phyloP scores from a whole-genome alignment of 75 land plant species.

The Adiantum capillusveneris region DNA sequence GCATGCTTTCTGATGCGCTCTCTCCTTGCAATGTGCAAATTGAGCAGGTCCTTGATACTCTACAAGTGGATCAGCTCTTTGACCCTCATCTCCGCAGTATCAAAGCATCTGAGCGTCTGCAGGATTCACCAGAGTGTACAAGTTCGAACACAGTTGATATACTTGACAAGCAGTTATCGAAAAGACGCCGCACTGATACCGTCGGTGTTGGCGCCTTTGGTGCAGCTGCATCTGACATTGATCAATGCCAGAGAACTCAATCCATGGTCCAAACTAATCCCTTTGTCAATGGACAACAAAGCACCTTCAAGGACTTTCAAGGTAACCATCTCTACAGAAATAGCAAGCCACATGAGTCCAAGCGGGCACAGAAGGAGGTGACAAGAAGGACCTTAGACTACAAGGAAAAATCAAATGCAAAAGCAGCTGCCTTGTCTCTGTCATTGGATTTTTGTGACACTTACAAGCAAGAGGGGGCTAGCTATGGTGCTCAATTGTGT shows the following conservation, averaged over 20 bases:
- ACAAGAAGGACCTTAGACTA: not conserved
- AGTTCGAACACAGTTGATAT: conserved; percentile 3
- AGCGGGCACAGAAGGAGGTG: not conserved
- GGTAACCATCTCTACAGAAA: too few relatives aligned
- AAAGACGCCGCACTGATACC: too few relatives aligned
- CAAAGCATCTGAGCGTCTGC: not conserved
- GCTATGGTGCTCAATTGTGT: too few relatives aligned
- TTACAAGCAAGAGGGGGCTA: too few relatives aligned
- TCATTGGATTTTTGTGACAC: too few relatives aligned
- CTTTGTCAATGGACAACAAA: too few relatives aligned
- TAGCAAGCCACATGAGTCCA: too few relatives aligned
- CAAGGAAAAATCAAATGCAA: not conserved
- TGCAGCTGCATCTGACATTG: too few relatives aligned
- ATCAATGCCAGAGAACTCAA: too few relatives aligned
- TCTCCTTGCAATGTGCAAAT: conserved; percentile 16
- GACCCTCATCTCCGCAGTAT: not conserved
- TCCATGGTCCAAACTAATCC: too few relatives aligned
- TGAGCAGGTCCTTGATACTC: conserved; percentile 6
- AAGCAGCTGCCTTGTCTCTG: not conserved
- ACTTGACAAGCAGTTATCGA: not conserved
- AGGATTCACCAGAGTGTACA: not conserved
- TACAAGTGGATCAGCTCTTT: not conserved
- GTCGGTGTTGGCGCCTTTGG: too few relatives aligned
- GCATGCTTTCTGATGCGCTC: conserved; percentile 12
- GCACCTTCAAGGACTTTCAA: too few relatives aligned